Conservation (phyloP, 2,329 filamentous ascomycete genomes). For the Lasiodiplodia theobromae region DNA sequence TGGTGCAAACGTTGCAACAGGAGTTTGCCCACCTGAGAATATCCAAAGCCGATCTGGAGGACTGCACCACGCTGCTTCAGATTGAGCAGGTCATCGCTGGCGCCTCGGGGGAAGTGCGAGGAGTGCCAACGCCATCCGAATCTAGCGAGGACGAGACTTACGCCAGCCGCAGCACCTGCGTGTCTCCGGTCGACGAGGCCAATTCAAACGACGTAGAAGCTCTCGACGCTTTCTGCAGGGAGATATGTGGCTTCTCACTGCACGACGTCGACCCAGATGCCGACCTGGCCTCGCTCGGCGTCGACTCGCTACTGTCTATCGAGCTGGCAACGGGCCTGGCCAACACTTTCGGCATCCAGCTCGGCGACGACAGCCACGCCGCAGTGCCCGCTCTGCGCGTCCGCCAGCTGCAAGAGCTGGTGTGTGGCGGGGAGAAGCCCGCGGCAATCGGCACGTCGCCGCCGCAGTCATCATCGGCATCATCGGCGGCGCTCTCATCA, state of each 20-base stretch:
- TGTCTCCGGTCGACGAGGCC: too few species aligned
- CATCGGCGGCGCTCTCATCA: neutral
- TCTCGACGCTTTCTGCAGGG: neutral
- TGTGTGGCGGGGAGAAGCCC: too few species aligned
- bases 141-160: too few species aligned
- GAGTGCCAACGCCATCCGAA: neutral
- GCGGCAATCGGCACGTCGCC: too few species aligned
- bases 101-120: too few species aligned
- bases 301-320: constrained; percentile 40
- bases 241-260: constrained; percentile 33
- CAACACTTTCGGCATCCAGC: constrained; percentile 35
- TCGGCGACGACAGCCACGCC: constrained; percentile 24
- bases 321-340: constrained; percentile 35
- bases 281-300: constrained; percentile 34
- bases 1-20: constrained; percentile 34
- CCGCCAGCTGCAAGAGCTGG: neutral
- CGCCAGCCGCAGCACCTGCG: neutral
- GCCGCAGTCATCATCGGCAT: neutral
- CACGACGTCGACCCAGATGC: constrained; percentile 32
- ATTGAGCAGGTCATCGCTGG: neutral
- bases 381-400: neutral
- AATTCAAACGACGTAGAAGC: too few species aligned
- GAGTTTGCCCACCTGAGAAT: constrained; percentile 32
- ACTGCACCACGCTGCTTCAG: neutral
- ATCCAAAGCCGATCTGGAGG: neutral